Evolutionary conservation across 2,329 filamentous ascomycete genomes (phyloP).

Genomic region (Ascochyta pisi): DNA sequence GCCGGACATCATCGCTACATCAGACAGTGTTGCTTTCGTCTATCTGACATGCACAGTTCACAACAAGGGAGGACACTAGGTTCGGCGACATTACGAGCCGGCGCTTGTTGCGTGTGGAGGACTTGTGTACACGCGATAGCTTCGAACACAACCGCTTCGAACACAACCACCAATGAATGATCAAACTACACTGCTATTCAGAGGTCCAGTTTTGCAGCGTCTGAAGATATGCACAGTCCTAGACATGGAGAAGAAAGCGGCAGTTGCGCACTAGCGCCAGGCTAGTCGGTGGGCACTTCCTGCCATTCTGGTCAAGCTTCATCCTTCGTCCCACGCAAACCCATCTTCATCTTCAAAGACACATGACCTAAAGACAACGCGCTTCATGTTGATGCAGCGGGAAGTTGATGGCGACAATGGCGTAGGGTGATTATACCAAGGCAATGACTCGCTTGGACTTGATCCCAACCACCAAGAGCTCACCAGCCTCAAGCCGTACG

Average conservation of each 20-base stretch:
- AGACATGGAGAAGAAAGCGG: background rate
- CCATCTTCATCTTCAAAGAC: background rate
- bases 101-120: background rate
- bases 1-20: background rate
- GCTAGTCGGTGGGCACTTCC: background rate
- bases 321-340: background rate
- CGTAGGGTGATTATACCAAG: background rate
- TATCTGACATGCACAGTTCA: background rate
- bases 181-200: background rate
- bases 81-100: background rate
- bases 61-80: background rate
- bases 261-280: background rate
- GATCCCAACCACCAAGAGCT: background rate
- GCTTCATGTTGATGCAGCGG: too few species aligned
- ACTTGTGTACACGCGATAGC: background rate
- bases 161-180: background rate
- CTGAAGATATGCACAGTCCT: too few species aligned
- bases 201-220: background rate
- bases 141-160: background rate
- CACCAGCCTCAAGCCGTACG: slow-evolving; percentile 6
- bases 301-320: background rate
- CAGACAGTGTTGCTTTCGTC: background rate
- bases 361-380: background rate
- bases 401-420: background rate
- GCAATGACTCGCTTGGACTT: background rate